Base-by-base conservation (phyloP, 305 asterid species). In the Nicotiana rustica region DNA sequence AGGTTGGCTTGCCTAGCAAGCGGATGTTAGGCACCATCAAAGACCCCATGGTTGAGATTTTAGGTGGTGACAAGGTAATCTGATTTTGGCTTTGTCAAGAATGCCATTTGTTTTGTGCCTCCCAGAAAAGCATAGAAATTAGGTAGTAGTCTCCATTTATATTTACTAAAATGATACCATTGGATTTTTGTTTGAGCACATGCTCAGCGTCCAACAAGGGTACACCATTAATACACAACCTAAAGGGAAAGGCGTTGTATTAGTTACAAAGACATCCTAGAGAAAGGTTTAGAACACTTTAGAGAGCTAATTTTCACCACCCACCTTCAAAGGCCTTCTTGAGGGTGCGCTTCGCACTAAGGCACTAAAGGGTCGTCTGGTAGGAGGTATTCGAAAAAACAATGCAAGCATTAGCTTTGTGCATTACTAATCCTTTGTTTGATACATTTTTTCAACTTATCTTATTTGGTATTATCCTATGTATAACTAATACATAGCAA, bases 231-330 rank as follows among this genome's bases (percentile, higher is more conserved):
- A 69, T n/a, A 69, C 77, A 38, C 77, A 38, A 17, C 77, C 33
- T 2, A 38, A 38, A 17, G 56, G 33, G 2, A 15, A n/a, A 38
- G 17, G 77, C 5, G 56, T 4, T 10, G 77, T 69, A 69, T 38
- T 69, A 69, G 31, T 69, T 41, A 69, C 57, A 69, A 69, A 69
- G 31, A n/a, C 8, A 31, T 18, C 33, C 33, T 9, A 18, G 77
- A 38, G 33, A 38, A 69, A 69, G 57, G 9, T 69, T 38, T 10
- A 18, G 13, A 69, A 69, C 77, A 69, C 33, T 69, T 38, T 33
- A 69, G 5, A n/a, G 77, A 69, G 77, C 10, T 38, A 69, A 69
- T 69, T 69, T 10, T n/a, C 57, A 69, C 44, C 77, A 38, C 41
- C 77, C 57, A n/a, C 33, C 57, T 38, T 18, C n/a, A 19, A 69